phyloP scores from a whole-genome alignment of 768 basidiomycete genomes.

The Russula lepida region DNA sequence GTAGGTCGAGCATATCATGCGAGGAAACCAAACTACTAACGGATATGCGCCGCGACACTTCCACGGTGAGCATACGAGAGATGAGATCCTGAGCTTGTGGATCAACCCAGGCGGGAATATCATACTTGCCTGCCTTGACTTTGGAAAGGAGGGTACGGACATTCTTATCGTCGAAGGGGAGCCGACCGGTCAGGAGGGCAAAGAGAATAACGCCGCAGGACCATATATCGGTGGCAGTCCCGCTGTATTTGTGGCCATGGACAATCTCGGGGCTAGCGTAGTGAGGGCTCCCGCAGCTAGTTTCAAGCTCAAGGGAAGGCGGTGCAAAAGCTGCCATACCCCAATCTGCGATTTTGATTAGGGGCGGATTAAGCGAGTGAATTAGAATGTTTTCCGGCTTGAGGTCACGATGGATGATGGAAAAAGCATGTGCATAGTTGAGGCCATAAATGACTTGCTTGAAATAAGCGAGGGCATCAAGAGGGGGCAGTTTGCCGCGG shows the following conservation, averaged over 20 bases:
- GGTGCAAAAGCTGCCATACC: conserved; percentile 97
- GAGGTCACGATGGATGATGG: conserved; percentile 95
- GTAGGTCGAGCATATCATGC: background rate
- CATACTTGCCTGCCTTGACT: conserved; percentile 80
- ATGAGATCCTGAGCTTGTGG: conserved; percentile 80
- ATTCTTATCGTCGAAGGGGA: conserved; percentile 93
- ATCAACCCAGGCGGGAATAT: conserved; percentile 74
- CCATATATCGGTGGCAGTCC: conserved; percentile 91
- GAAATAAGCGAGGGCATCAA: conserved; percentile 86
- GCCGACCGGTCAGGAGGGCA: conserved; percentile 79
- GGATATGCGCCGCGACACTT: conserved; percentile 70
- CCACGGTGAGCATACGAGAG: conserved; percentile 79
- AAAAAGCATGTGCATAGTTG: conserved; percentile 95
- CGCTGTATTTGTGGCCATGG: conserved; percentile 80
- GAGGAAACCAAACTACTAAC: conserved; percentile 36
- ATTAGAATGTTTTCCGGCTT: conserved; percentile 97
- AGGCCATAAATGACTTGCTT: conserved; percentile 93
- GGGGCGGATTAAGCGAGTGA: conserved; percentile 66
- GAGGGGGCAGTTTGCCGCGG: conserved; percentile 66
- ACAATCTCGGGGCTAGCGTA: conserved; percentile 97
- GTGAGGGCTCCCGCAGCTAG: conserved; percentile 93
- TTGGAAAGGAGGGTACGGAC: conserved; percentile 68
- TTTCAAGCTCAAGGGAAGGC: conserved; percentile 77
- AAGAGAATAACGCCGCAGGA: conserved; percentile 92
- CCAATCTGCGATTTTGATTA: conserved; percentile 97